Evolutionary conservation across 345 rosid genomes (phyloP), one percentile per base, ranked within the genome.

Genomic region (Passiflora organensis): DNA sequence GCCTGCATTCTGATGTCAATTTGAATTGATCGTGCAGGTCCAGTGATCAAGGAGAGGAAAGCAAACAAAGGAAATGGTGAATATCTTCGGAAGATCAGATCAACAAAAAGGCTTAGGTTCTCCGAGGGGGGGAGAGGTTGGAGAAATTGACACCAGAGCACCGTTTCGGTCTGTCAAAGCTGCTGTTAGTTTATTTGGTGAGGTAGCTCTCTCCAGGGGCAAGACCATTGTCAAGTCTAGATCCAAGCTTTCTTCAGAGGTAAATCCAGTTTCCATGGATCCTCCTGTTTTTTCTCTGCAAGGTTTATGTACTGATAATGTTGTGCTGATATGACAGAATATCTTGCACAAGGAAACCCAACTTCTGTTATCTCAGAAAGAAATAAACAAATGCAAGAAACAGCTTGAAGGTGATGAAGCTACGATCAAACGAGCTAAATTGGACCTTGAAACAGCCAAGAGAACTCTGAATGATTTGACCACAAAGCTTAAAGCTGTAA

Each of bases 91-190:
- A 38, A 57, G 28, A 25, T 53, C 15, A 9, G 70, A 74, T 3
- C 32, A 65, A 56, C 56, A 59, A 60, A 67, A 21, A 10, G 32
- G n/a, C 5, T 6, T 62, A 3, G 77, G 54, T 47, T 82, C 90
- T 57, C 91, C 43, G 0, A 79, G 66, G 65, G n/a, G n/a, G n/a
- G 79, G 63, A 14, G 99, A 84, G 83, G 81, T 86, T 2, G 95
- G 98, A 56, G 98, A 91, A 80, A 93, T 88, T 52, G 99, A 93
- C 76, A 88, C 99, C 6, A 67, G 83, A 72, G 91, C 93, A 24
- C 99, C 96, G 0, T 84, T 88, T 57, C 86, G 82, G 64, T 93
- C 99, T 43, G 99, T 93, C 38, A 86, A 77, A 72, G 99, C 99
- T 16, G 96, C 99, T 14, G 95, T 93, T 51, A 86, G 80, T 52